Evolutionary conservation across 2,329 filamentous ascomycete species (phyloP), one percentile per base, ranked within the genome.

Genomic region (Tolypocladium ovalisporum): DNA sequence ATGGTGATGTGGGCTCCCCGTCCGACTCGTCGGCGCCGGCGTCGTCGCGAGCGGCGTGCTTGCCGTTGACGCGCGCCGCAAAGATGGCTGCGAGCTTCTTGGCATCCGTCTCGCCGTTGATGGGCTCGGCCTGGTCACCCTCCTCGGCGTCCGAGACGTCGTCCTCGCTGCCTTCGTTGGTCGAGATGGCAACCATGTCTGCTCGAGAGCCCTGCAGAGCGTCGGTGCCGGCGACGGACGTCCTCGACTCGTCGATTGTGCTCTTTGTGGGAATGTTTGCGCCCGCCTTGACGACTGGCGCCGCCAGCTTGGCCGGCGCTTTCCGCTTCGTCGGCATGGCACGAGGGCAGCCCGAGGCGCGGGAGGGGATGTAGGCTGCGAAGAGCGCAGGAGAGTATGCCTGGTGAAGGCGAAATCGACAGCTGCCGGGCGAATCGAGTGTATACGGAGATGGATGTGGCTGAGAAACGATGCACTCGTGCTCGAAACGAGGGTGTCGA

Each of bases 271-370:
- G 65, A 22, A 74, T 68, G 67, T 80, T 82, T 58, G 81, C 81
- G 66, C 74, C 78, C 57, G 76, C 73, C 68, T 77, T 81, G 59
- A 80, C 73, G 17, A 76, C 73, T 0, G 84, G 84, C 59, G 78
- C 72, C 58, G 79, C 81, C 65, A 86, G 74, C 71, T 79, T 80
- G 61, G 76, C 75, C 59, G 80, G 73, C 58, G 78, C 74, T 77
- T 84, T 86, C 68, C 82, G 76, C 71, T 84, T 86, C 51, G 82
- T 79, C 60, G 82, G 82, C 79, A 84, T 83, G 60, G 54, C 37
- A 27, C 40, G 35, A 52, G 54, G 36, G 15, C n/a, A 27, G 35
- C 44, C 15, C 27, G 22, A 47, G 15, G 7, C 53, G 32, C 44
- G 49, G 29, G 34, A 36, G 22, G 24, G 22, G 4, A 15, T 55